Evolutionary conservation across 371 early-diverging fungal genomes (phyloP), one percentile per base, ranked within the genome.

Genomic region (Dipsacomyces acuminosporus): DNA sequence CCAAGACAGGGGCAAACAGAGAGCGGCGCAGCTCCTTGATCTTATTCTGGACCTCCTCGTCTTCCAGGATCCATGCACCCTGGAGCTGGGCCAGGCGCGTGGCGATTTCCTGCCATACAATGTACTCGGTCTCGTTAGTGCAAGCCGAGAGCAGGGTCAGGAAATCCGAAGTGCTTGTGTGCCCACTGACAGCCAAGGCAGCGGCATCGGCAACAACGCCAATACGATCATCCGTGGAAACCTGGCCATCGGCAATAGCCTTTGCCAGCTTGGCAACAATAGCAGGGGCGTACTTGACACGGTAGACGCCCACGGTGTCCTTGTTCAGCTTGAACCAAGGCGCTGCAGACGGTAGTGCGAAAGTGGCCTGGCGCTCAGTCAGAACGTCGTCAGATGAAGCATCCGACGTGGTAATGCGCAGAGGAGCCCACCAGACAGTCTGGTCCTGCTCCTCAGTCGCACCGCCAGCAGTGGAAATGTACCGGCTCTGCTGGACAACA

Each of bases 391-490:
- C 42, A 20, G 51, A 8, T 6, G 23, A 8, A 19, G 23, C 30
- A 22, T 14, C 35, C 3, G 41, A 40, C 2, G 54, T 57, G 18
- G 22, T 38, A 23, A 86, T 53, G 1, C 70, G 63, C 23, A 88
- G 61, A 3, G 89, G 89, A 11, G 88, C 80, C 74, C 79, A 82
- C 89, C 92, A 91, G 13, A 78, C 50, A 3, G 78, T 64, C 24
- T 62, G 56, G 46, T 82, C 78, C 48, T 87, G 89, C 2, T 82
- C 85, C 8, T 79, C 66, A 15, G 62, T 77, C 18, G 79, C 65
- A 57, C 87, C 83, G 19, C 89, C 89, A 4, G 38, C 11, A 11
- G 84, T 78, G 8, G 87, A 77, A 34, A 91, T 73, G 76, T 80
- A 90, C 1, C 90, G 81, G 41, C 65, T 62, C 61, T 92, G 90